phyloP scores from a whole-genome alignment of 2,329 filamentous ascomycete genomes.

The Trichocomaceae sp. region DNA sequence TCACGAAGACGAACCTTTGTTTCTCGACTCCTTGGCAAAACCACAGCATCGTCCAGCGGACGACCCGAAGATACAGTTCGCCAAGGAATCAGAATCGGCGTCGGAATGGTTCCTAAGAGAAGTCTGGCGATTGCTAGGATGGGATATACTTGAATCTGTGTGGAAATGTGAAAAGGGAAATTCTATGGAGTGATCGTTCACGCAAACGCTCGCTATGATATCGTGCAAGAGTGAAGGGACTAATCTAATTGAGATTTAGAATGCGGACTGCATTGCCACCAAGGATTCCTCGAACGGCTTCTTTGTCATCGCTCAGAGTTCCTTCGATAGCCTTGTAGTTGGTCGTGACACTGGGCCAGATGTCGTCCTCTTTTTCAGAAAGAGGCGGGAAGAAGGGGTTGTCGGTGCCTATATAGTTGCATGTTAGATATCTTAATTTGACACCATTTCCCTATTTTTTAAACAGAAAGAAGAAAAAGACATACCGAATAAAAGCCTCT shows the following conservation, averaged over 20 bases:
- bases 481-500: constrained; percentile 38
- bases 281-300: constrained; percentile 31
- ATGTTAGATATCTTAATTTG: background rate
- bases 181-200: background rate
- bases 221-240: background rate
- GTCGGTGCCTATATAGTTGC: constrained; percentile 33
- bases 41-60: constrained; percentile 13
- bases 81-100: constrained; percentile 23
- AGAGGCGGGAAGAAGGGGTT: constrained; percentile 42
- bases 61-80: constrained; percentile 9
- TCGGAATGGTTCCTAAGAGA: constrained; percentile 51
- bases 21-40: constrained; percentile 19
- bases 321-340: constrained; percentile 41
- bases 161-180: constrained; percentile 8
- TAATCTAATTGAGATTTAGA: constrained; percentile 28
- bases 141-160: constrained; percentile 39
- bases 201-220: background rate
- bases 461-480: background rate
- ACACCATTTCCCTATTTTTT: too few species aligned
- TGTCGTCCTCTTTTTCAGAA: constrained; percentile 24
- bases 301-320: constrained; percentile 28
- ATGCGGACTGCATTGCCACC: constrained; percentile 42
- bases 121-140: constrained; percentile 53
- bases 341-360: constrained; percentile 43
- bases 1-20: constrained; percentile 27